A percentile compares a stretch with the other conserved stretches of the same genome.
Conservation (phyloP, 129 eudicot species). For the Pulicaria dysenterica region DNA sequence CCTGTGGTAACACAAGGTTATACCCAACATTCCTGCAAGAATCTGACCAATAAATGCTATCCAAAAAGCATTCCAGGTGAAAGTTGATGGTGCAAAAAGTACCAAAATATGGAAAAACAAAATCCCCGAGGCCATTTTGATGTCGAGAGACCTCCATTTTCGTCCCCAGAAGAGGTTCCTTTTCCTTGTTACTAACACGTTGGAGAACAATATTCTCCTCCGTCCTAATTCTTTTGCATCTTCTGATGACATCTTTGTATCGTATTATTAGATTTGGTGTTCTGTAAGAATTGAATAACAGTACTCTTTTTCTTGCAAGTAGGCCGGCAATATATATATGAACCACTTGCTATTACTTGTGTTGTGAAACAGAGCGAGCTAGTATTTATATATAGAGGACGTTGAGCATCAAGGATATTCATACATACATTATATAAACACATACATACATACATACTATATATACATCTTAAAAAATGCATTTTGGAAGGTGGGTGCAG, state of each 20-base stretch:
- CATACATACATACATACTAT: too few relatives aligned
- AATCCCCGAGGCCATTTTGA: constrained; percentile 10
- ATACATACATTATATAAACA: too few relatives aligned
- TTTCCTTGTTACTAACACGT: constrained; percentile 9
- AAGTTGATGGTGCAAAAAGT: constrained; percentile 11
- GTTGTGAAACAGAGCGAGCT: too few relatives aligned
- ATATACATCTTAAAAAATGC: too few relatives aligned
- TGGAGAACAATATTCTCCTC: background rate
- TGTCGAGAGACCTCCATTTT: constrained; percentile 14
- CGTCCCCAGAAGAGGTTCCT: constrained; percentile 16
- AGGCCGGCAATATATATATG: too few relatives aligned
- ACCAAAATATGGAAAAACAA: background rate
- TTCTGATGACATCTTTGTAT: background rate
- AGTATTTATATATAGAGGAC: too few relatives aligned
- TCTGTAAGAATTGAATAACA: too few relatives aligned
- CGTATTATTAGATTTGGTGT: too few relatives aligned
- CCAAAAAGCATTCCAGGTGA: constrained; percentile 7
- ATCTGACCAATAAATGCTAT: constrained; percentile 34
- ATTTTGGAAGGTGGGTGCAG: too few relatives aligned
- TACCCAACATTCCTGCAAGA: constrained; percentile 68
- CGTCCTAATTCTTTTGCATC: background rate
- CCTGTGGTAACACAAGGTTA: constrained; percentile 67
- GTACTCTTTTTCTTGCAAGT: too few relatives aligned
- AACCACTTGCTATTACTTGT: too few relatives aligned
- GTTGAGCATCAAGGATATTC: too few relatives aligned